A percentile compares a stretch with the other conserved stretches of the same genome.
Evolutionary conservation across 169 alveolate genomes (phyloP).

Genomic region (Babesia divergens): DNA sequence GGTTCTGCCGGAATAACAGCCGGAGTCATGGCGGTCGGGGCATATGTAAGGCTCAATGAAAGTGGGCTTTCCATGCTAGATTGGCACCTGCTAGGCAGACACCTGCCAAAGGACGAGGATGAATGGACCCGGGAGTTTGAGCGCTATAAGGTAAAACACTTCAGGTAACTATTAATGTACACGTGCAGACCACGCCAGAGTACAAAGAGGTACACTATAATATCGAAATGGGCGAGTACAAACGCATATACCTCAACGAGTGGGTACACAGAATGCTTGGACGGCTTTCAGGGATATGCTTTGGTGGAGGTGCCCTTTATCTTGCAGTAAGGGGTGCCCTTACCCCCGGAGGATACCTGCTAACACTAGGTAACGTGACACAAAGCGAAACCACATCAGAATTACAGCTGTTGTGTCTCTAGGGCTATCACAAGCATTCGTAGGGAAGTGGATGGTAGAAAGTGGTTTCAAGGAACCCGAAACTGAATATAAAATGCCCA

Average conservation of each 20-base stretch:
- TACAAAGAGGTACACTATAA: slow-evolving; percentile 80
- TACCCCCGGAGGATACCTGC: slow-evolving; percentile 59
- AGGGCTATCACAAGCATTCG: slow-evolving; percentile 75
- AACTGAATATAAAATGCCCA: slow-evolving; percentile 74
- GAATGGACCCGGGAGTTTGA: slow-evolving; percentile 85
- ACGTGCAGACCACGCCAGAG: slow-evolving; percentile 81
- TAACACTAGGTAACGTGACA: slow-evolving; percentile 52
- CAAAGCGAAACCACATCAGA: neutral
- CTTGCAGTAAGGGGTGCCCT: slow-evolving; percentile 74
- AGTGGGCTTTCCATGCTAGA: slow-evolving; percentile 90
- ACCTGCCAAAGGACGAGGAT: slow-evolving; percentile 79
- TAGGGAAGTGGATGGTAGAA: slow-evolving; percentile 80
- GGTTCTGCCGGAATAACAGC: slow-evolving; percentile 74
- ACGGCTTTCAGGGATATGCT: slow-evolving; percentile 78
- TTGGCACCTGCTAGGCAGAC: slow-evolving; percentile 83
- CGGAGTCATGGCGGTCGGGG: slow-evolving; percentile 82
- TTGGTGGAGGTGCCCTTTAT: slow-evolving; percentile 75
- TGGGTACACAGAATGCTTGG: slow-evolving; percentile 89
- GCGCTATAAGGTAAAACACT: slow-evolving; percentile 66
- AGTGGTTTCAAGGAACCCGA: slow-evolving; percentile 74
- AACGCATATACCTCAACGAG: slow-evolving; percentile 82
- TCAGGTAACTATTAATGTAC: neutral
- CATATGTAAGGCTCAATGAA: slow-evolving; percentile 85
- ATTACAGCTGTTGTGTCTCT: slow-evolving; percentile 44
- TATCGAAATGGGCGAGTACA: slow-evolving; percentile 84